Evolutionary conservation across 768 basidiomycete species (phyloP), one percentile per base, ranked within the genome.

Genomic region (Rhodotorula graminis): DNA sequence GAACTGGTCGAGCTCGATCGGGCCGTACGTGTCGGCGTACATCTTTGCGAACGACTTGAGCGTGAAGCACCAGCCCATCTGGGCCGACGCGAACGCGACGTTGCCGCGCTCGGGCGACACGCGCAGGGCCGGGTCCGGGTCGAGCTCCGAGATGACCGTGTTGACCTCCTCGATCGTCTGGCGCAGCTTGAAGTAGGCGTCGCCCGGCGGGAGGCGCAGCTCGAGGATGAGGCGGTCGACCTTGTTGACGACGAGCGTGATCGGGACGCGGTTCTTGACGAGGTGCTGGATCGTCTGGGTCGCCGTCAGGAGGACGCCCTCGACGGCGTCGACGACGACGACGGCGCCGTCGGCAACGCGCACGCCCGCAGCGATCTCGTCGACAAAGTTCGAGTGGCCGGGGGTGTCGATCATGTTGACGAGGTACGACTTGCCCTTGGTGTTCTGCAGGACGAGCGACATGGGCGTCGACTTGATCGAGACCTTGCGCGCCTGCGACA

Each of bases 121-220:
- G 57, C 96, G 87, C 60, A 91, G 83, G 61, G 88, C 88, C 57
- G 94, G 91, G 81, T 93, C 89, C 4, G 93, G 90, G 81, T 97
- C 87, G 77, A 98, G 92, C 60, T 79, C 78, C 46, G 92, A 90
- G 80, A 99, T 97, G 81, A 94, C 89, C 2, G 89, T 91, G 81
- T 99, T 99, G 64, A 99, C 89, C 81, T 99, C 96, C 80, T 99
- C 96, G 67, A 99, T 95, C 4, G 94, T 97, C 80, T 98, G 95
- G 81, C 92, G 95, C 76, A 99, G 92, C 85, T 99, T 99, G 84
- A 94, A 97, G 84, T 92, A 99, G 0, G 96, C 96, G 78, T 99
- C 96, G 55, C 88, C 83, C 66, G 96, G 96, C 79, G 94, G 94
- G 79, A 99, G 88, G 59, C 96, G 88, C 69, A 99, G 84, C 82